Conservation (phyloP, 768 basidiomycete genomes). For the Xerocomellus dryophilus region DNA sequence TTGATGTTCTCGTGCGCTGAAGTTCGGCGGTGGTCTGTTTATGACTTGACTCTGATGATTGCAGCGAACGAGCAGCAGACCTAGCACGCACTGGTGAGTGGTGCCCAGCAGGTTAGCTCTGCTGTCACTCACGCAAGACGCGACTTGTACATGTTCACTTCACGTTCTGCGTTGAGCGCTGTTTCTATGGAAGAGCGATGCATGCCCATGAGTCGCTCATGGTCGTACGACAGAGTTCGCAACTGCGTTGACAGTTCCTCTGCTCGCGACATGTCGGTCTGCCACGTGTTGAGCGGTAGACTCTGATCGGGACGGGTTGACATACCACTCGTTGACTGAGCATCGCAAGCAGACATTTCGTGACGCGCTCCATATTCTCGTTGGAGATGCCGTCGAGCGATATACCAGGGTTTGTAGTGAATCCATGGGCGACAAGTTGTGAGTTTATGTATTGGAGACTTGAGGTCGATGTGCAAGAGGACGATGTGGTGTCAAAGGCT, state of each 20-base stretch:
- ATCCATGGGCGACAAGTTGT: constrained; percentile 82
- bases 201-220: constrained; percentile 70
- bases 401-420: constrained; percentile 59
- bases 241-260: constrained; percentile 74
- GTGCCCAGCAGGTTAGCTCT: background rate
- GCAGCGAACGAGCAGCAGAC: constrained; percentile 49
- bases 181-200: constrained; percentile 56
- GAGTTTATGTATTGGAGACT: constrained; percentile 77
- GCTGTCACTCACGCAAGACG: constrained; percentile 58
- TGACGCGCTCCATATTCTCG: constrained; percentile 51
- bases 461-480: constrained; percentile 49
- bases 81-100: constrained; percentile 33
- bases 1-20: constrained; percentile 62
- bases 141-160: constrained; percentile 69
- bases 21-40: constrained; percentile 70
- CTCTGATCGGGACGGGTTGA: constrained; percentile 13
- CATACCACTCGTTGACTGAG: constrained; percentile 75
- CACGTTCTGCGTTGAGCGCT: constrained; percentile 73
- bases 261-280: constrained; percentile 76
- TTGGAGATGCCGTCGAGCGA: constrained; percentile 62
- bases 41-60: constrained; percentile 60
- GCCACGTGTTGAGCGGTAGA: constrained; percentile 16
- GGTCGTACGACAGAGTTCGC: constrained; percentile 75
- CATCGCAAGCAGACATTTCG: constrained; percentile 76
- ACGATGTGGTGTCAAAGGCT: constrained; percentile 43